A percentile compares a stretch with the other conserved stretches of the same genome.
Conservation (phyloP, 768 basidiomycete species). For the Phaeotremella fagi region DNA sequence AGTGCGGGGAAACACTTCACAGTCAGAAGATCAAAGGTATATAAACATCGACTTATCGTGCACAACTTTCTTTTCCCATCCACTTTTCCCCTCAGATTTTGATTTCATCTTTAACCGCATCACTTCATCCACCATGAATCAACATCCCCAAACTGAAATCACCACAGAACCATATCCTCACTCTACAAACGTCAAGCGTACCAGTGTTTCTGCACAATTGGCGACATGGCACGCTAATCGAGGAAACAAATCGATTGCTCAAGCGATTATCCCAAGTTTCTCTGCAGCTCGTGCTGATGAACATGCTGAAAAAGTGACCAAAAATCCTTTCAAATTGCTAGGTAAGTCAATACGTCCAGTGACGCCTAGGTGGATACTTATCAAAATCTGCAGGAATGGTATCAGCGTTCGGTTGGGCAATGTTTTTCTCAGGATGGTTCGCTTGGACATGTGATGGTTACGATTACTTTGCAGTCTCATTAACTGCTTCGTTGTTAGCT, state of each 20-base stretch:
- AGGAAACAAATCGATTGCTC: constrained; percentile 28
- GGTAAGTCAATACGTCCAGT: background rate
- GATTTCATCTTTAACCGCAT: background rate
- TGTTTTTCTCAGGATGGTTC: constrained; percentile 57
- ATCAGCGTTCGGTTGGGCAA: constrained; percentile 36
- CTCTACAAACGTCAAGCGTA: background rate
- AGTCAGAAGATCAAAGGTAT: no score
- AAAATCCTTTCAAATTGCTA: constrained; percentile 41
- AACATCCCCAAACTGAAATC: background rate
- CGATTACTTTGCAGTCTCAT: constrained; percentile 70
- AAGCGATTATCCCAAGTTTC: constrained; percentile 30
- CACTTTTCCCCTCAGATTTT: background rate
- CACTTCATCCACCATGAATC: background rate
- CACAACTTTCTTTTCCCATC: no score
- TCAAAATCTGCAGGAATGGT: constrained; percentile 26
- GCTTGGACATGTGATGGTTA: constrained; percentile 84
- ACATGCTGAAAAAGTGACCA: constrained; percentile 21
- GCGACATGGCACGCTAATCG: constrained; percentile 36
- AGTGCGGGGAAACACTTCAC: no score
- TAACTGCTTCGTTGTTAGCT: constrained; percentile 44
- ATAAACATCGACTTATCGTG: no score
- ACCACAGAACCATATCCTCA: no score
- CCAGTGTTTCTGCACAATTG: constrained; percentile 21
- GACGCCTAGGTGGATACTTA: background rate
- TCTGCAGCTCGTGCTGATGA: constrained; percentile 1